A percentile compares a stretch with the other conserved stretches of the same genome.
Evolutionary conservation across 495 filamentous ascomycete species (phyloP).

Genomic region (Neurospora sp.): DNA sequence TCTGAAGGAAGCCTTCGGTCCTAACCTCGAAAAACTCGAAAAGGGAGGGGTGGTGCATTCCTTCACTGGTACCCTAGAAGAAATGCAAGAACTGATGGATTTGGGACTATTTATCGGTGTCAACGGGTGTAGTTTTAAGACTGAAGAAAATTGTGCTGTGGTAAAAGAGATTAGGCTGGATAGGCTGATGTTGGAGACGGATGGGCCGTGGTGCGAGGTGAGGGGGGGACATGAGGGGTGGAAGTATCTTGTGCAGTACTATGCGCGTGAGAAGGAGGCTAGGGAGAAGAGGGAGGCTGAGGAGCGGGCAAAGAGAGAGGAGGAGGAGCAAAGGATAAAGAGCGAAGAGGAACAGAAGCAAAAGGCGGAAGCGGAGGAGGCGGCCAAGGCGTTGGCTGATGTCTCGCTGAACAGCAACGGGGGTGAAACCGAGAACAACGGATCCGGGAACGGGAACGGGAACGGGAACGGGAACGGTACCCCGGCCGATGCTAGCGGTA

Average conservation of each 20-base stretch:
- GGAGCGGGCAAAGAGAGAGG: background rate
- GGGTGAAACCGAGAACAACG: too few species aligned
- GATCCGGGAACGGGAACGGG: too few species aligned
- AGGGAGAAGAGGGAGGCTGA: constrained; percentile 3
- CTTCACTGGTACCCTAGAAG: constrained; percentile 77
- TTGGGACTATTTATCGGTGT: constrained; percentile 75
- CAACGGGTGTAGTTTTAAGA: constrained; percentile 91
- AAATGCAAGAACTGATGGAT: constrained; percentile 66
- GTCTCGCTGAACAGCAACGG: background rate
- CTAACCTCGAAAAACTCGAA: constrained; percentile 45
- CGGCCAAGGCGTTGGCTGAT: background rate
- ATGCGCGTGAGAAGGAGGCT: background rate
- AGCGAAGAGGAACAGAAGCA: background rate
- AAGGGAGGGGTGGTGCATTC: constrained; percentile 76
- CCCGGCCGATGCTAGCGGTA: background rate
- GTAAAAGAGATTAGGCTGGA: constrained; percentile 65
- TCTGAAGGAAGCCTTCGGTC: constrained; percentile 35
- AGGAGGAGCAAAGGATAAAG: background rate
- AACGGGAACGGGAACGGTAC: background rate
- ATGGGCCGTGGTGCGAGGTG: constrained; percentile 83
- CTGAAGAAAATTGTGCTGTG: constrained; percentile 74
- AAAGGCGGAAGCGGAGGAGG: constrained; percentile 3
- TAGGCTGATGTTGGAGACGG: constrained; percentile 79
- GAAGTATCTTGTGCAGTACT: constrained; percentile 36
- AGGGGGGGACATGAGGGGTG: constrained; percentile 53